These are phyloP conservation scores for Cucurbita maxima DNA, from an alignment of 306 rosid species.

Conservation along the genomic window DNA sequence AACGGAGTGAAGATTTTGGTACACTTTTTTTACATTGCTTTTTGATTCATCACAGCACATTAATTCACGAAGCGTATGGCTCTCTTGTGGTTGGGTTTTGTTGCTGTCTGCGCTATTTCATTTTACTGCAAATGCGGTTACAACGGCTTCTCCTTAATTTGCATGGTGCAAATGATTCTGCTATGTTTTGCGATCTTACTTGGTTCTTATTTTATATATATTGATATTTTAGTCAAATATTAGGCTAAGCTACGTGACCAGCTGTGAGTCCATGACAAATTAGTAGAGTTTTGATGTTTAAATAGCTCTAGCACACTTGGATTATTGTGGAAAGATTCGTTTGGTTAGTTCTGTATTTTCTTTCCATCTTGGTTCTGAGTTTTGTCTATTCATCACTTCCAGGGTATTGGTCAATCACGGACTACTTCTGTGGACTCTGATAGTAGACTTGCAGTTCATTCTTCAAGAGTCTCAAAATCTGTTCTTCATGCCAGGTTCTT, in stretches of 20 bases:
- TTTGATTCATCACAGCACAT: neutral
- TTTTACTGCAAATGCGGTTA: neutral
- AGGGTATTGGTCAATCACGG: slow-evolving; percentile 64
- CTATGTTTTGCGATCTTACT: neutral
- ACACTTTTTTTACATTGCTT: neutral
- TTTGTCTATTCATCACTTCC: slow-evolving; percentile 19
- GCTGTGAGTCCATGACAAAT: neutral
- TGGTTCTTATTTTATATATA: neutral
- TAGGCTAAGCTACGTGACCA: neutral
- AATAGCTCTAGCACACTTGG: neutral
- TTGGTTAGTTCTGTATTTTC: neutral
- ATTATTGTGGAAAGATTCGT: neutral
- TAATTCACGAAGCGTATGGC: neutral
- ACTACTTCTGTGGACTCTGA: slow-evolving; percentile 63
- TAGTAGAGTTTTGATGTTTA: no score
- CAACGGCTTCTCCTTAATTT: neutral
- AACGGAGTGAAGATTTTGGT: slow-evolving; percentile 71
- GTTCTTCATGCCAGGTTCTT: slow-evolving; percentile 50
- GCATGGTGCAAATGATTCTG: neutral
- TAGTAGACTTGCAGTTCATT: slow-evolving; percentile 69
- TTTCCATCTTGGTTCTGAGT: slow-evolving; percentile 11
- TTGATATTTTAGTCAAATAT: neutral
- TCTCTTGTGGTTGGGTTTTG: slow-evolving; percentile 4
- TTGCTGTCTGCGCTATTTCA: neutral
- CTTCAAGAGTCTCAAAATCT: slow-evolving; percentile 68